Conservation (phyloP, 1,284 basidiomycete species). For the Sanghuangporus sanghuang region DNA sequence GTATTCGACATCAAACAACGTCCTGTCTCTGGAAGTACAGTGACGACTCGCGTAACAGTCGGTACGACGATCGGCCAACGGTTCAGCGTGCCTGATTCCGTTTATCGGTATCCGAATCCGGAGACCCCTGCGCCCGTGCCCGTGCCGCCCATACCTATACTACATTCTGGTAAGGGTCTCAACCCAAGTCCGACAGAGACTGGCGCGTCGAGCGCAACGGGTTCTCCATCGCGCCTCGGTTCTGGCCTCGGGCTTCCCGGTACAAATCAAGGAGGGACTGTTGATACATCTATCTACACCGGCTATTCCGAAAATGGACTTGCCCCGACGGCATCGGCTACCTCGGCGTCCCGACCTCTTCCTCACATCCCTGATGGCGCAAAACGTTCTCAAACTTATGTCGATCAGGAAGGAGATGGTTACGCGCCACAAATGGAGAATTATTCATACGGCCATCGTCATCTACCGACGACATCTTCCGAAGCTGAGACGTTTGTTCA, state of each 20-base stretch:
- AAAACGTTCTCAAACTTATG: neutral
- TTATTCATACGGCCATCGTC: neutral
- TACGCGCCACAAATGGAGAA: neutral
- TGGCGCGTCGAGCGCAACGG: neutral
- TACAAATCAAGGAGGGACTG: neutral
- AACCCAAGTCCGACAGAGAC: neutral
- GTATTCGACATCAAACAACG: slow-evolving; percentile 18
- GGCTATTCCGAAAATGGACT: neutral
- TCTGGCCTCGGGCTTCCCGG: neutral
- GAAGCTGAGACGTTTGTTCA: slow-evolving; percentile 8
- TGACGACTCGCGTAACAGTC: slow-evolving; percentile 18
- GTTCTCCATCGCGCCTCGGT: neutral
- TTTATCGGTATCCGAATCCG: slow-evolving; percentile 9
- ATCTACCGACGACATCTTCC: neutral
- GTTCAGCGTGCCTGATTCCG: slow-evolving; percentile 14
- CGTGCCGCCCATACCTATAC: slow-evolving; percentile 3
- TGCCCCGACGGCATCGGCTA: neutral
- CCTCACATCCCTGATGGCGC: slow-evolving; percentile 1
- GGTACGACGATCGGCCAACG: slow-evolving; percentile 14
- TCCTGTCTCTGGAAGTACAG: slow-evolving; percentile 14
- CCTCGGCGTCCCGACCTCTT: slow-evolving; percentile 3
- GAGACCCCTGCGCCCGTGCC: slow-evolving; percentile 7
- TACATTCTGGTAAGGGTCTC: neutral
- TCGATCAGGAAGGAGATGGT: neutral
- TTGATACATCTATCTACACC: neutral